Evolutionary conservation across 495 filamentous ascomycete species (phyloP).

Genomic region (Chaetomium cochliodes): DNA sequence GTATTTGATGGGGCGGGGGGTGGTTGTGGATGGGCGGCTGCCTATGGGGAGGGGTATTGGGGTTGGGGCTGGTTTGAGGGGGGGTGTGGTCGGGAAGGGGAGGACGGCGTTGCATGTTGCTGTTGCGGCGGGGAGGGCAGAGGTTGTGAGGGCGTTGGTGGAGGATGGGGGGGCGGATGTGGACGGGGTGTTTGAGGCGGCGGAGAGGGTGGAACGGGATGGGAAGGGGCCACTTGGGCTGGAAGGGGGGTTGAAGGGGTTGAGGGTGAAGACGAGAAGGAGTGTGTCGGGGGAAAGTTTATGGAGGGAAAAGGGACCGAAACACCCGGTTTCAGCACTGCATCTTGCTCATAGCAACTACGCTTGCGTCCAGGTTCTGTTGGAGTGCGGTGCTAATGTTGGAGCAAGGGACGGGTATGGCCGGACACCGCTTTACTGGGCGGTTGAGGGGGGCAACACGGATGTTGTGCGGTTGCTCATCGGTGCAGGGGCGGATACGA

Average conservation of each 20-base stretch:
- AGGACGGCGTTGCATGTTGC: constrained; percentile 31
- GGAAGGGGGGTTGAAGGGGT: background rate
- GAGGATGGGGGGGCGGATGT: constrained; percentile 22
- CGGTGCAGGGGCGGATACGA: constrained; percentile 13
- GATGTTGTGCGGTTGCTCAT: constrained; percentile 21
- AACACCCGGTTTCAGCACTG: constrained; percentile 24
- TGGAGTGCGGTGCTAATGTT: constrained; percentile 20
- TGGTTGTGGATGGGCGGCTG: constrained; percentile 14
- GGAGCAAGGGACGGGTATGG: constrained; percentile 18
- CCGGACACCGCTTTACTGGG: constrained; percentile 27
- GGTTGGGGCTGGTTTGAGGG: background rate
- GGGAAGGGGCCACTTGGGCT: no score
- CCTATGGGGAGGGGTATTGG: background rate
- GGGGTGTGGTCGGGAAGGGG: background rate
- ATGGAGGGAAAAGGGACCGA: background rate
- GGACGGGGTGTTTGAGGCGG: constrained; percentile 18
- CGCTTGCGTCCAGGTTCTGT: constrained; percentile 12
- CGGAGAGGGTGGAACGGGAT: background rate
- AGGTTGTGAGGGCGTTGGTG: constrained; percentile 21
- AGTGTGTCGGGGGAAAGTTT: background rate
- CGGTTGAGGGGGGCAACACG: constrained; percentile 10
- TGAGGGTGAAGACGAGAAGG: background rate
- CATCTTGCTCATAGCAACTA: constrained; percentile 23
- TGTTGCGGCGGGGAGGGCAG: constrained; percentile 16
- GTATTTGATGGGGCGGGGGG: constrained; percentile 24